A percentile compares a stretch with the other conserved stretches of the same genome.
Evolutionary conservation across 1,284 basidiomycete genomes (phyloP).

Genomic region (Cutaneotrichosporon sp.): DNA sequence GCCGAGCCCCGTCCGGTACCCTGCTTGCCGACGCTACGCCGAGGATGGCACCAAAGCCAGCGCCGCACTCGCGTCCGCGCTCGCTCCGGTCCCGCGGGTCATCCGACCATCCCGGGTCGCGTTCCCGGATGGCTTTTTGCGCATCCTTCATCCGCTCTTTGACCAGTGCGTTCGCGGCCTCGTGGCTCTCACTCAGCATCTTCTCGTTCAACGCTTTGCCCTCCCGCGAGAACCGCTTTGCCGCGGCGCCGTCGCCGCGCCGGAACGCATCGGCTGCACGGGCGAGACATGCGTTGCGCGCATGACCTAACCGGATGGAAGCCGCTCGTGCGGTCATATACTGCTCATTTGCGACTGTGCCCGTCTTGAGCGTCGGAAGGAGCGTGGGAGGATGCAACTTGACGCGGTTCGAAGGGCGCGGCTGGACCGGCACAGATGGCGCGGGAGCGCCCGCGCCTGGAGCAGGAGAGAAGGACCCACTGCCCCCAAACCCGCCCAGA

Average conservation of each 20-base stretch:
- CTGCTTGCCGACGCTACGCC: slow-evolving; percentile 66
- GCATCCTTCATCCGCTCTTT: slow-evolving; percentile 69
- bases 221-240: slow-evolving; percentile 86
- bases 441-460: slow-evolving; percentile 38
- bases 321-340: slow-evolving; percentile 84
- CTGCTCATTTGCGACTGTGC: slow-evolving; percentile 66
- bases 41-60: slow-evolving; percentile 73
- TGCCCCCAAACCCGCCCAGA: slow-evolving; percentile 32
- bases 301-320: slow-evolving; percentile 83
- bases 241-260: slow-evolving; percentile 86
- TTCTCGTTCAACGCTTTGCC: slow-evolving; percentile 87
- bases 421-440: slow-evolving; percentile 54
- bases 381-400: slow-evolving; percentile 75
- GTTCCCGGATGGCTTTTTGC: slow-evolving; percentile 65
- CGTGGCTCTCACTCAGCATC: slow-evolving; percentile 77
- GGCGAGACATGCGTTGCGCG: slow-evolving; percentile 89
- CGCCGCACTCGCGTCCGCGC: slow-evolving; percentile 72
- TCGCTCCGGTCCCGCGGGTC: slow-evolving; percentile 71
- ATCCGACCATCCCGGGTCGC: slow-evolving; percentile 71
- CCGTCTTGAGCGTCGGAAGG: slow-evolving; percentile 81
- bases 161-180: slow-evolving; percentile 71
- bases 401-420: slow-evolving; percentile 74
- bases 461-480: slow-evolving; percentile 31
- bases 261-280: slow-evolving; percentile 93
- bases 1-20: slow-evolving; percentile 53